Evolutionary conservation across 352 stramenopile genomes (phyloP), one percentile per base, ranked within the genome.

Genomic region (Phytophthora pistaciae): DNA sequence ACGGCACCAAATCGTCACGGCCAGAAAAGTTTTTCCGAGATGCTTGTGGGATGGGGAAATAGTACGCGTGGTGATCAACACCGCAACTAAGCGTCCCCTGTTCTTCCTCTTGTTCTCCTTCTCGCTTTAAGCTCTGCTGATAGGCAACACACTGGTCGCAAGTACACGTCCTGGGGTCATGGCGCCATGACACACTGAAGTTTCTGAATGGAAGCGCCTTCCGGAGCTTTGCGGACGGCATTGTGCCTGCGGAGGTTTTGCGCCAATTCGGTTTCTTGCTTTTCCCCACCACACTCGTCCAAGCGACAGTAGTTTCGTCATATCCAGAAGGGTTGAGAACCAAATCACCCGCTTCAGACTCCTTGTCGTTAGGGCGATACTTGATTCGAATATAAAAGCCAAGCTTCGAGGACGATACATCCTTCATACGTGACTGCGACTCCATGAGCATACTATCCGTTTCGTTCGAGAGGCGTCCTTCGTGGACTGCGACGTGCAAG

Each of bases 61-160:
- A 94, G 60, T 84, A 91, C n/a, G 89, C 85, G 52, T 96, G 86
- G 42, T 94, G 87, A 72, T 96, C 89, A 16, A 96, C 70, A 18
- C 87, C 88, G 52, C 80, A 92, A 5, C 29, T 61, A 4, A 44
- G 44, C 42, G 56, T 56, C 56, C 23, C 58, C 27, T n/a, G 18
- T 38, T 50, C 29, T 7, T 18, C 36, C 18, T 18, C 36, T 42
- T 63, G 31, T 48, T 70, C 67, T 23, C 14, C 36, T 42, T 63
- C 46, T 48, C 69, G 64, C 18, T 56, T 62, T 5, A 67, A 55
- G 18, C 38, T 72, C 44, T 23, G 59, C 46, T 75, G 74, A 27
- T 79, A 85, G 27, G 72, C 21, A 38, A 50, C 55, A 67, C 87
- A 95, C 33, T 78, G 74, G 18, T 85, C 69, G 18, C 89, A 96